Percentiles rank a stretch among this genome's conserved stretches.
These are phyloP conservation scores for Colletotrichum kahawae DNA, from an alignment of 2,329 filamentous ascomycete genomes.

Conservation along the genomic window DNA sequence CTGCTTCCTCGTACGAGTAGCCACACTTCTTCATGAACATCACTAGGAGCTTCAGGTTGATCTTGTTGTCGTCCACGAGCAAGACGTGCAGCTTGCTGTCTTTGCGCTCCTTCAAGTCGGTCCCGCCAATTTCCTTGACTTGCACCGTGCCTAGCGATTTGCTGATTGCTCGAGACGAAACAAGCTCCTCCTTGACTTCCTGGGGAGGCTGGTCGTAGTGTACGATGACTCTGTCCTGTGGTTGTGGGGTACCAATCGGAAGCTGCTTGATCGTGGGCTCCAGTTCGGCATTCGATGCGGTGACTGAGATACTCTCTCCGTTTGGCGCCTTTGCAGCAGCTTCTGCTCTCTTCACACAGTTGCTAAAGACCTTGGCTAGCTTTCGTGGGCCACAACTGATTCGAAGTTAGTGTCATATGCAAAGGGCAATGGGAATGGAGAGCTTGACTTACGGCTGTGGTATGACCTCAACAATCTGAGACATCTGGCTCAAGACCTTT, in stretches of 20 bases:
- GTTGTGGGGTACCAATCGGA: background rate
- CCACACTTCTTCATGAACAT: constrained; percentile 48
- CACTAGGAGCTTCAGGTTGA: constrained; percentile 46
- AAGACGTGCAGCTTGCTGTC: constrained; percentile 29
- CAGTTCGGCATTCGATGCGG: background rate
- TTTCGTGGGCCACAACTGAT: constrained; percentile 30
- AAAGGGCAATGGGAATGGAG: background rate
- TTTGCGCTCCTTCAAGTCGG: background rate
- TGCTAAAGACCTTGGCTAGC: constrained; percentile 30
- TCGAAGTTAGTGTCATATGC: background rate
- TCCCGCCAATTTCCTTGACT: background rate
- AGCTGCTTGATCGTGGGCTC: background rate
- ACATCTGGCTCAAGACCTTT: constrained; percentile 25
- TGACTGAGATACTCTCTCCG: background rate
- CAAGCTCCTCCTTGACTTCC: background rate
- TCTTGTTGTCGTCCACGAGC: constrained; percentile 47
- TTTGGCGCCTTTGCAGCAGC: background rate
- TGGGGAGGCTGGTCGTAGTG: background rate
- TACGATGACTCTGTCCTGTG: background rate
- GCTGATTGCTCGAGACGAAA: background rate
- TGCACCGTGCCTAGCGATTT: background rate
- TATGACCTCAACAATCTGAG: constrained; percentile 33
- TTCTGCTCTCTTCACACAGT: constrained; percentile 24
- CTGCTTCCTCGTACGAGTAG: constrained; percentile 44
- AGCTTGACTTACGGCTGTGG: constrained; percentile 29